phyloP scores from a whole-genome alignment of 257 asterid species.

The Penstemon eatonii region DNA sequence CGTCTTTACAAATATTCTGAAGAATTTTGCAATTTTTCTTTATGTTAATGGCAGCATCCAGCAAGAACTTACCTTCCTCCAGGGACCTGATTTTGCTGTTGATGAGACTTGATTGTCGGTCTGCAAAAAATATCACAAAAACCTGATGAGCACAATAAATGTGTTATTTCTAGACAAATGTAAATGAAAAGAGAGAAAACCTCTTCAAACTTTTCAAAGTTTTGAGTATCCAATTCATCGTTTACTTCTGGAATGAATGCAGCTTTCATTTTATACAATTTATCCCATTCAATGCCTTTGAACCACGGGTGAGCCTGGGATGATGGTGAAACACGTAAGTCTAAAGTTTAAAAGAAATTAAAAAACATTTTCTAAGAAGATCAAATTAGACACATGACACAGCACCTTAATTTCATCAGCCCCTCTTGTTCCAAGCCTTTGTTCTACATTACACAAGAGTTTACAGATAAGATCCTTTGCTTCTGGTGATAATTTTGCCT shows the following conservation, averaged over 20 bases:
- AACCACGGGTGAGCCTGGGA: constrained; percentile 93
- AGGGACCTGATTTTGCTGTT: constrained; percentile 87
- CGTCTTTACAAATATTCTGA: no score
- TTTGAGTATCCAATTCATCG: constrained; percentile 93
- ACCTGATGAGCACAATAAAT: constrained; percentile 21
- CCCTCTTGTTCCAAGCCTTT: constrained; percentile 97
- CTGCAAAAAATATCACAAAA: constrained; percentile 44
- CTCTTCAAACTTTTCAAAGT: constrained; percentile 98
- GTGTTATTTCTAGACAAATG: constrained; percentile 13
- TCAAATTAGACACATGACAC: constrained; percentile 20
- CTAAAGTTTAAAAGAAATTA: constrained; percentile 4
- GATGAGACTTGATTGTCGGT: constrained; percentile 63
- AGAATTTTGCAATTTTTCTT: no score
- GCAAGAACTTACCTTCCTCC: constrained; percentile 83
- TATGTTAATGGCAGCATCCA: constrained; percentile 15
- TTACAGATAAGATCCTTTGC: constrained; percentile 90
- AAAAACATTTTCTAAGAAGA: constrained; percentile 13
- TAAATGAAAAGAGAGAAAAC: constrained; percentile 38
- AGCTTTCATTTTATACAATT: constrained; percentile 84
- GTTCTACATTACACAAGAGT: constrained; percentile 90
- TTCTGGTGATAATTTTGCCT: constrained; percentile 80
- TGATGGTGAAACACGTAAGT: constrained; percentile 29
- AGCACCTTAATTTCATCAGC: constrained; percentile 84
- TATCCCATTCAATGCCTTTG: constrained; percentile 79
- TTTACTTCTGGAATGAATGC: constrained; percentile 95